Evolutionary conservation across 2,329 filamentous ascomycete species (phyloP), one percentile per base, ranked within the genome.

Genomic region (Colletotrichum liaoningense): DNA sequence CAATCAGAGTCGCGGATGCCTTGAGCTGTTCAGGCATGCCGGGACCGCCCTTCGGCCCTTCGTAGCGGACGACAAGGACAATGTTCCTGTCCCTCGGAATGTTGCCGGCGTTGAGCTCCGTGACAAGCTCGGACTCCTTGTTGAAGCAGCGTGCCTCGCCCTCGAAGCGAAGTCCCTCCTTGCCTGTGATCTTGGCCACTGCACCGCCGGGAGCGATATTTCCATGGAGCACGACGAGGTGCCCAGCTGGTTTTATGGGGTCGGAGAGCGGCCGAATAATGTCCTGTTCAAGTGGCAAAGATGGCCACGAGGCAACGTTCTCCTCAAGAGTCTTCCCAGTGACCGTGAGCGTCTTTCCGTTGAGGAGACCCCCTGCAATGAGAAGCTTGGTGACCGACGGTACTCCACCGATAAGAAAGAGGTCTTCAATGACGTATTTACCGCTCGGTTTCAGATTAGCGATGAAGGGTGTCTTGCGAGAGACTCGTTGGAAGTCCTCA

Each of bases 11-110:
- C 0, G 95, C 95, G 72, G 91, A 93, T 12, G 96, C 94, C 81
- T 93, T 95, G 56, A 98, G 89, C 83, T 98, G 95, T 84, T 98
- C 96, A 1, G 95, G 96, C 96, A 98, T 98, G 55, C 96, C 96
- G 0, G 96, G 96, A 0, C 96, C 96, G 75, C 96, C 96, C 81
- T 94, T 95, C 12, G 96, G 96, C 0, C 96, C 96, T 81, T 98
- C 96, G 81, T 98, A 98, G 28, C 96, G 92, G 67, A 98, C 95
- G 38, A 98, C 91, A 35, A 98, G 86, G 26, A 98, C 96, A 16
- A 97, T 88, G 80, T 97, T 97, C 79, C 97, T 94, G 74, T 85
- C 84, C n/a, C 79, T 77, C 35, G 77, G 80, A 81, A 89, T 88
- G 7, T 90, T 90, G 42, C 91, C 90, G 0, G 91, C 90, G 58